A percentile compares a stretch with the other conserved stretches of the same genome.
These are phyloP conservation scores for Aleurites moluccanus DNA, from an alignment of 441 rosid species.

Conservation along the genomic window DNA sequence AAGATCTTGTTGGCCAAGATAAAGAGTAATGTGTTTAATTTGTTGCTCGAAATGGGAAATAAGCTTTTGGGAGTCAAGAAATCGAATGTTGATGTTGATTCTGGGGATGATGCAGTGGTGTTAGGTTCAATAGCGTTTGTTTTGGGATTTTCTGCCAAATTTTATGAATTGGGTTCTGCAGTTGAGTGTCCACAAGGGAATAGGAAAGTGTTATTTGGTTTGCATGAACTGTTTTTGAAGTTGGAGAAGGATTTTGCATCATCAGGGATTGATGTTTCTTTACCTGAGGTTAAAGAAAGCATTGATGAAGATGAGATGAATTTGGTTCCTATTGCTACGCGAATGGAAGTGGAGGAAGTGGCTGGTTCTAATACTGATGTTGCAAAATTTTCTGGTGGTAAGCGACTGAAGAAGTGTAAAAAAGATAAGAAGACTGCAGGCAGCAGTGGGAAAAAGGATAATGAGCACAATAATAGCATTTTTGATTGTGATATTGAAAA, in stretches of 20 bases:
- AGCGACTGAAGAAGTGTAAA: slow-evolving; percentile 41
- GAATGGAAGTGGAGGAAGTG: slow-evolving; percentile 22
- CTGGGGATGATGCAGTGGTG: slow-evolving; percentile 44
- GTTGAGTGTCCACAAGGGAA: slow-evolving; percentile 74
- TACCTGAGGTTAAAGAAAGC: slow-evolving; percentile 33
- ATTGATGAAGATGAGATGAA: slow-evolving; percentile 37
- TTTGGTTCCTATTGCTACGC: slow-evolving; percentile 45
- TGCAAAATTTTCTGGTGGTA: slow-evolving; percentile 33
- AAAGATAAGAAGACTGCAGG: slow-evolving; percentile 38
- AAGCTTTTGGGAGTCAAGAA: slow-evolving; percentile 53
- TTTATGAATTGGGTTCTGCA: slow-evolving; percentile 78
- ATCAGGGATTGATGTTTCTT: slow-evolving; percentile 45
- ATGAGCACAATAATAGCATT: slow-evolving; percentile 31
- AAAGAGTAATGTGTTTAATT: slow-evolving; percentile 64
- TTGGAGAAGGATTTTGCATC: slow-evolving; percentile 61
- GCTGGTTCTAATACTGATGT: slow-evolving; percentile 22
- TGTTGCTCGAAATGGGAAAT: slow-evolving; percentile 52
- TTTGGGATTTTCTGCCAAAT: slow-evolving; percentile 56
- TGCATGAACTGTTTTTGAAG: slow-evolving; percentile 68
- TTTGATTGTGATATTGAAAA: slow-evolving; percentile 25
- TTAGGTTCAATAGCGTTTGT: slow-evolving; percentile 59
- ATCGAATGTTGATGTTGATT: slow-evolving; percentile 38
- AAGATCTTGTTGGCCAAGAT: slow-evolving; percentile 73
- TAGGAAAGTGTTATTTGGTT: slow-evolving; percentile 64
- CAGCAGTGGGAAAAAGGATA: slow-evolving; percentile 36